Conservation (phyloP, 2,329 filamentous ascomycete genomes). For the Trichoderma hamatum region DNA sequence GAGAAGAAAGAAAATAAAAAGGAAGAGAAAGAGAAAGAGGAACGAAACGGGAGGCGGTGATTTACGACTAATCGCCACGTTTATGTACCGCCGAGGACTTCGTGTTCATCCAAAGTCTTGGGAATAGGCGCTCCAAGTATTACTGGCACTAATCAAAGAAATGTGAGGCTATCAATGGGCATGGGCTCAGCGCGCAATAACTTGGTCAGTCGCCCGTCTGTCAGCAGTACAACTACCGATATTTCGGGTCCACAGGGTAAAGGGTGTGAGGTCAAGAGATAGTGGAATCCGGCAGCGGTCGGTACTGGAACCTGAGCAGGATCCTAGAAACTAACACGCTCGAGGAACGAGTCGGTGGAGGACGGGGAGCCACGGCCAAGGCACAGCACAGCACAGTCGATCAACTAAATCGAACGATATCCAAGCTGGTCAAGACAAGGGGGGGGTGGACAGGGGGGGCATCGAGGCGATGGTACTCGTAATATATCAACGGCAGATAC, state of each 20-base stretch:
- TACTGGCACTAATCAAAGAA: neutral
- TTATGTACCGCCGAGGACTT: neutral
- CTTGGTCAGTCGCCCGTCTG: slow-evolving; percentile 27
- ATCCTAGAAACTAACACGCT: neutral
- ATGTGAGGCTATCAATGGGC: slow-evolving; percentile 23
- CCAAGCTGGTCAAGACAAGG: slow-evolving; percentile 9
- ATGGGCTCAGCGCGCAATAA: neutral
- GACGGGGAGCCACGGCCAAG: neutral
- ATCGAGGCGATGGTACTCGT: neutral
- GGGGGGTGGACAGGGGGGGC: neutral
- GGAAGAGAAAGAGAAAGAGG: neutral
- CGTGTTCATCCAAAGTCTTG: neutral
- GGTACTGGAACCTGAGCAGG: slow-evolving; percentile 8
- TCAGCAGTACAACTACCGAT: slow-evolving; percentile 25
- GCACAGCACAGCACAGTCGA: neutral
- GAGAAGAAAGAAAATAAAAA: neutral
- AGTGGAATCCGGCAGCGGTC: slow-evolving; percentile 1
- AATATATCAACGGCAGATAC: slow-evolving; percentile 23
- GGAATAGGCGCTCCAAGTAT: neutral
- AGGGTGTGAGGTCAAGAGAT: neutral
- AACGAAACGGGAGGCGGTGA: neutral
- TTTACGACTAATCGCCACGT: slow-evolving; percentile 11
- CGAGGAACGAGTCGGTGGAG: neutral
- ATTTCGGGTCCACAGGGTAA: slow-evolving; percentile 17
- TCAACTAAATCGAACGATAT: slow-evolving; percentile 19